phyloP scores from a whole-genome alignment of 2,329 filamentous ascomycete species.

The Colletotrichum tamarilloi region DNA sequence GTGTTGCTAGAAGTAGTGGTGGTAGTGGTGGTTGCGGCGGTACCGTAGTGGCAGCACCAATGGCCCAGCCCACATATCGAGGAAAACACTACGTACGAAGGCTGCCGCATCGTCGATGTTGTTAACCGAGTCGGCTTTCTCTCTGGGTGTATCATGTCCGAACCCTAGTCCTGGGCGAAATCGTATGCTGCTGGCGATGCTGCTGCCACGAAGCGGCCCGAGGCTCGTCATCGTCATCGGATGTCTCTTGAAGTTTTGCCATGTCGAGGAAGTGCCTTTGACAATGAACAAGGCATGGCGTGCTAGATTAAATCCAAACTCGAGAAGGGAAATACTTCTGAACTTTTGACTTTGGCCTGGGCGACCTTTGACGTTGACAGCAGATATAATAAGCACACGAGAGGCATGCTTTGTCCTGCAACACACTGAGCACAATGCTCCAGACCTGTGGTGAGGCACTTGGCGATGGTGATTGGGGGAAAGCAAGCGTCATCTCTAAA shows the following conservation, averaged over 20 bases:
- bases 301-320: neutral
- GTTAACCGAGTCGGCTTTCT: neutral
- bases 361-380: neutral
- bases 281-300: conserved; percentile 7
- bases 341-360: conserved; percentile 15
- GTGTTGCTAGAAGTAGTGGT: neutral
- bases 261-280: conserved; percentile 1
- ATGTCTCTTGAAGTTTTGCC: conserved; percentile 7
- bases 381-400: conserved; percentile 12
- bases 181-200: neutral
- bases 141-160: neutral
- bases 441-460: conserved; percentile 13
- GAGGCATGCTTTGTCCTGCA: conserved; percentile 18
- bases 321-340: neutral
- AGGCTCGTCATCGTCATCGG: neutral
- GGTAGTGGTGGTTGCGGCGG: neutral
- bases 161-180: neutral
- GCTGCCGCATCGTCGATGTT: conserved; percentile 19
- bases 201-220: neutral
- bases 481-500: neutral
- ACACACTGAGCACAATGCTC: neutral
- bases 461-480: conserved; percentile 28
- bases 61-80: neutral
- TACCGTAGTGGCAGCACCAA: neutral
- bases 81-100: neutral